These are phyloP conservation scores for Calonectria pseudoreteaudii DNA, from an alignment of 2,329 filamentous ascomycete species.

Conservation along the genomic window DNA sequence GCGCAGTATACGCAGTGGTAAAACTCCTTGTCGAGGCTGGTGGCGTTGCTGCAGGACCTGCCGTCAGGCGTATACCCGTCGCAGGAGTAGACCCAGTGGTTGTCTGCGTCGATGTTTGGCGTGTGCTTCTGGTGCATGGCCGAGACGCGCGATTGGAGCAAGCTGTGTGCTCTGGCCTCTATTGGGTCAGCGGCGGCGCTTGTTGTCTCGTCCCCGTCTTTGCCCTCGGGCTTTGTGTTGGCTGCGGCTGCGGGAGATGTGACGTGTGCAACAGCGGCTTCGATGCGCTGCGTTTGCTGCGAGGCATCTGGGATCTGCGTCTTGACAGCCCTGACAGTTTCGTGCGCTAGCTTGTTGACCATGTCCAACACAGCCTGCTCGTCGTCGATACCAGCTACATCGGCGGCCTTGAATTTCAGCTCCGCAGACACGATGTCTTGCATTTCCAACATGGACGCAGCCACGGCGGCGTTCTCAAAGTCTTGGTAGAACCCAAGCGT, in stretches of 20 bases:
- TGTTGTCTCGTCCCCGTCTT: neutral
- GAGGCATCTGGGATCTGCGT: neutral
- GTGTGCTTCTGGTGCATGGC: neutral
- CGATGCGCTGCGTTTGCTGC: neutral
- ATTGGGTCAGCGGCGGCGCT: neutral
- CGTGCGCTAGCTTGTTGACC: neutral
- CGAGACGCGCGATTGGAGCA: neutral
- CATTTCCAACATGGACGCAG: neutral
- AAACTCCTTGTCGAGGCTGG: neutral
- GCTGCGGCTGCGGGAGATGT: neutral
- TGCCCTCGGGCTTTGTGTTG: neutral
- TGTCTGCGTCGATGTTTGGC: neutral
- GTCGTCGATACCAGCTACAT: neutral
- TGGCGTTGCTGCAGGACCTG: neutral
- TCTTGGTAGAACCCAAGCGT: neutral
- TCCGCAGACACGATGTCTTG: neutral
- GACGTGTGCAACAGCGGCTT: neutral
- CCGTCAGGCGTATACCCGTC: neutral
- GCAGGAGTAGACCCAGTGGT: neutral
- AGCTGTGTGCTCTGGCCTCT: too few species aligned
- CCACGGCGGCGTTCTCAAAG: neutral
- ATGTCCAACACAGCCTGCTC: neutral
- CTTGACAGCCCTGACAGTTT: neutral
- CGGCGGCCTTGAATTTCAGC: neutral
- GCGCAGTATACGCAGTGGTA: neutral